A percentile compares a stretch with the other conserved stretches of the same genome.
Conservation (phyloP, 2,329 filamentous ascomycete species). For the Trichoderma atrobrunneum region DNA sequence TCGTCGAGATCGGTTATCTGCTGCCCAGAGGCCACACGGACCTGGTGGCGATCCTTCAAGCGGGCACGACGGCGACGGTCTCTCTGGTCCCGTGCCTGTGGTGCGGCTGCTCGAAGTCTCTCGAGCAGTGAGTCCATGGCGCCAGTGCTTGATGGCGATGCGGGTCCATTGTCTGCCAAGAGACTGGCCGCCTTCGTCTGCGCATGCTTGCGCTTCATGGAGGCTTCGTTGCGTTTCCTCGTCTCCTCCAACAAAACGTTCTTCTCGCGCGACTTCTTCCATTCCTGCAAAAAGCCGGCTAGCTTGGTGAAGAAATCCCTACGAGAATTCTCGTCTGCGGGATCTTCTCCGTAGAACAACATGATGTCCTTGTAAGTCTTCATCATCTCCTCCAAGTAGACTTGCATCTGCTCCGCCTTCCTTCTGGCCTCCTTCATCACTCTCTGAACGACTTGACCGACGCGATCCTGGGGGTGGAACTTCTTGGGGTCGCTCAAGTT, state of each 20-base stretch:
- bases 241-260: slow-evolving; percentile 81
- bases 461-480: slow-evolving; percentile 95
- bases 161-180: slow-evolving; percentile 44
- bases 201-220: slow-evolving; percentile 86
- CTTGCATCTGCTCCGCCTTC: slow-evolving; percentile 92
- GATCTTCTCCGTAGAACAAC: slow-evolving; percentile 94
- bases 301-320: slow-evolving; percentile 95
- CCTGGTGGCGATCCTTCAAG: slow-evolving; percentile 86
- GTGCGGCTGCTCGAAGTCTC: slow-evolving; percentile 89
- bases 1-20: slow-evolving; percentile 72
- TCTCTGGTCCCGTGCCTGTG: slow-evolving; percentile 82
- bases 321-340: slow-evolving; percentile 84
- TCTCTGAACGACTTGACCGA: slow-evolving; percentile 85
- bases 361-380: slow-evolving; percentile 93
- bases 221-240: slow-evolving; percentile 80
- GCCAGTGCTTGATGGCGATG: slow-evolving; percentile 71
- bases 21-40: slow-evolving; percentile 84
- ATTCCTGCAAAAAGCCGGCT: slow-evolving; percentile 84
- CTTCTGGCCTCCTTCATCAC: slow-evolving; percentile 95
- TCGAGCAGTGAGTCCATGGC: slow-evolving; percentile 95
- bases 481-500: slow-evolving; percentile 96
- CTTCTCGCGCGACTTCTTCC: slow-evolving; percentile 95
- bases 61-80: slow-evolving; percentile 83
- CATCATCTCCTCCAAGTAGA: slow-evolving; percentile 91
- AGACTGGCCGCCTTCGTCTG: slow-evolving; percentile 55